Evolutionary conservation across 768 basidiomycete species (phyloP).

Genomic region (Auriscalpium microsporum): DNA sequence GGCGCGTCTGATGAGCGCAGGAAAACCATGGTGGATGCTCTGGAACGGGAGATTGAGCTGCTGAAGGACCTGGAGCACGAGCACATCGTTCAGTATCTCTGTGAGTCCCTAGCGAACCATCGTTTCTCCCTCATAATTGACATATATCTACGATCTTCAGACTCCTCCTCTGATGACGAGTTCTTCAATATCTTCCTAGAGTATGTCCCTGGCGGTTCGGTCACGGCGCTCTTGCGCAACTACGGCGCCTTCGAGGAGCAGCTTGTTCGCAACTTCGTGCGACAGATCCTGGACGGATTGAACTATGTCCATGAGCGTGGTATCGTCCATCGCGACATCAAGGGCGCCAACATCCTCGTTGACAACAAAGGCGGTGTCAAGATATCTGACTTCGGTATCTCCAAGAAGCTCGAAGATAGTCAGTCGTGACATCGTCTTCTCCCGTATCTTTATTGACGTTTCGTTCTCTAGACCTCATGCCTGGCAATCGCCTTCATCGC

Average conservation of each 20-base stretch:
- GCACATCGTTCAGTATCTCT: constrained; percentile 97
- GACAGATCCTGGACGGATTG: constrained; percentile 84
- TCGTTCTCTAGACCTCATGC: constrained; percentile 28
- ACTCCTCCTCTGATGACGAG: constrained; percentile 88
- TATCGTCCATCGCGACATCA: constrained; percentile 97
- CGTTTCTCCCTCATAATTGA: neutral
- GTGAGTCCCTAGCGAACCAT: constrained; percentile 37
- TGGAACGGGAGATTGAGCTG: constrained; percentile 91
- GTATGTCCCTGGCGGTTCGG: constrained; percentile 93
- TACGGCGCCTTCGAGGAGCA: constrained; percentile 95
- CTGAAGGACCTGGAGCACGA: constrained; percentile 88
- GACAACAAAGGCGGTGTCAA: constrained; percentile 98
- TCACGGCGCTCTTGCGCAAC: constrained; percentile 77
- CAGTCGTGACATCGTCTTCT: constrained; percentile 27
- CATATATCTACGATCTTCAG: constrained; percentile 32
- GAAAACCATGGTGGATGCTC: constrained; percentile 83
- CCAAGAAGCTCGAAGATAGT: constrained; percentile 97
- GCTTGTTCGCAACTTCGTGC: constrained; percentile 85
- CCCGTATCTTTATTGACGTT: neutral
- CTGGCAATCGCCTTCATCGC: constrained; percentile 69
- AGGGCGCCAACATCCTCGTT: constrained; percentile 96
- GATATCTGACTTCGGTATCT: constrained; percentile 95
- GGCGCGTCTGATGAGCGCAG: constrained; percentile 88
- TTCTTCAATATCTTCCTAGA: constrained; percentile 94
- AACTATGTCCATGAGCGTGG: constrained; percentile 88